Base-by-base conservation (phyloP, 768 basidiomycete genomes). In the Tricholoma hemisulphureum region DNA sequence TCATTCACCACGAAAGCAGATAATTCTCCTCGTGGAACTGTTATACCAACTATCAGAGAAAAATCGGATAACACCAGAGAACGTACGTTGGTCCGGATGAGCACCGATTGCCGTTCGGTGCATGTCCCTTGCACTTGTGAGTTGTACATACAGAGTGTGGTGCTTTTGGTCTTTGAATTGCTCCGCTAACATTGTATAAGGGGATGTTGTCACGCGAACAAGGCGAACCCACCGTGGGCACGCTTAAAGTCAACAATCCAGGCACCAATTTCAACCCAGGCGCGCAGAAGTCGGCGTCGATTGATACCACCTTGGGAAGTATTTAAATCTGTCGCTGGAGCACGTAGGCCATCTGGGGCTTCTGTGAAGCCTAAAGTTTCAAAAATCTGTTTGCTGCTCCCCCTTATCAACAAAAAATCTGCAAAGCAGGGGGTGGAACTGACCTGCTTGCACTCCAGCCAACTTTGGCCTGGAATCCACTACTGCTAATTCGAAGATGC, bases 181-280 rank as follows among this genome's bases (percentile, higher is more conserved):
- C n/a, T 49, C 46, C 8, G 28, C 46, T 49, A 10, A 28, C 28
- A 49, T 29, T 28, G 28, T 9, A 23, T 49, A 49, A 49, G 24
- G 16, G 16, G 4, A 28, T n/a, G 26, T 3, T n/a, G 10, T 28
- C 6, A 8, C 4, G 18, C 6, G n/a, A n/a, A 49, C n/a, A 41
- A n/a, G 51, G 51, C 53, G 14, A 53, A 23, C 74, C 23, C 68
- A 85, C 83, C 68, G 61, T 83, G 62, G 24, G 73, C 67, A 32
- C 77, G 79, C 53, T 75, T 79, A 61, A 80, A 90, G 53, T 89
- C 82, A 4, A 77, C 72, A 18, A 87, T 63, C 85, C 86, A 93
- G 3, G 89, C 81, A 37, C 80, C 73, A 7, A 87, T 71, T 67
- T 94, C 92, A 16, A 91, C 79, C 92, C 92, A 93, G 26, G 87